Conservation (phyloP, 305 asterid species). For the Rubia occidens region DNA sequence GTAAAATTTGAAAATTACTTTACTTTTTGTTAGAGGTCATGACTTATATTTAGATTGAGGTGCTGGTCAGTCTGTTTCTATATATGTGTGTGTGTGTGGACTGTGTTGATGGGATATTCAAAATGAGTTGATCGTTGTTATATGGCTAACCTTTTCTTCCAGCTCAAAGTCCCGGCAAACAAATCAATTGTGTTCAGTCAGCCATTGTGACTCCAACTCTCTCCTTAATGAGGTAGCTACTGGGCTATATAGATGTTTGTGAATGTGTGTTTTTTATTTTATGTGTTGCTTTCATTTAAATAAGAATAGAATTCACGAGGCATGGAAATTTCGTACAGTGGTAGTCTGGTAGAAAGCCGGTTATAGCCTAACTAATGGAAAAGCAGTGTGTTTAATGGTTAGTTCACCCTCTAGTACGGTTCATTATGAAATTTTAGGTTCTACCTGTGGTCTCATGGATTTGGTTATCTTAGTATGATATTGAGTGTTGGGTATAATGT, state of each 20-base stretch:
- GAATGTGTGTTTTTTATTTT: background rate
- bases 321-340: background rate
- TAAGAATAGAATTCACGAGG: background rate
- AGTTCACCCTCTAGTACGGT: background rate
- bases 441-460: background rate
- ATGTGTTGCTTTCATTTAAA: background rate
- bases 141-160: conserved; percentile 22
- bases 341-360: background rate
- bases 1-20: background rate
- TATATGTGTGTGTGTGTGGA: background rate
- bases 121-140: background rate
- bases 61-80: background rate
- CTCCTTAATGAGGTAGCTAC: conserved; percentile 77
- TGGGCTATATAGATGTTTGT: conserved; percentile 12
- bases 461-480: background rate
- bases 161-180: conserved; percentile 87
- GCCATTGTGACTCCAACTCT: conserved; percentile 82
- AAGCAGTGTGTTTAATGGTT: background rate
- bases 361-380: background rate
- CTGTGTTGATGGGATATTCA: background rate
- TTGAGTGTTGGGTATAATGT: background rate
- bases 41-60: background rate
- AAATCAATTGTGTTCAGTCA: conserved; percentile 87
- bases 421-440: background rate
- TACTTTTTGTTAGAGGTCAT: background rate